Conservation (phyloP, 177 flowering plant species). For the Vitis hybrid region DNA sequence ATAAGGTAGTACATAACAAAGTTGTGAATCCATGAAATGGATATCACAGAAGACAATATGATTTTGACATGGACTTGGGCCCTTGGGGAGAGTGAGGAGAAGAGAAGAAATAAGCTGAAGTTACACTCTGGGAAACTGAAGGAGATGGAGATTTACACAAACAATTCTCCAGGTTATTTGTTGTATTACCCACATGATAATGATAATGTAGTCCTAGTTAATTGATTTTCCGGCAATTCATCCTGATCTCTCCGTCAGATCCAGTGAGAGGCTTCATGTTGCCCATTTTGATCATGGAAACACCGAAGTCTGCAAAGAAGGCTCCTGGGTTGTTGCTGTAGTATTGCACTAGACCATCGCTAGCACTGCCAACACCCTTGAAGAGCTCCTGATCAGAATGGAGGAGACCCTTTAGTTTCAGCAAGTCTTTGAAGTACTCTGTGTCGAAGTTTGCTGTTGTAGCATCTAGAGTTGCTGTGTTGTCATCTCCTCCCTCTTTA, state of each 20-base stretch:
- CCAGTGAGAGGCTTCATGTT: slow-evolving; percentile 22
- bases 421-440: slow-evolving; percentile 24
- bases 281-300: slow-evolving; percentile 27
- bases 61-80: no score
- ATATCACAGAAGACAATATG: no score
- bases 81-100: no score
- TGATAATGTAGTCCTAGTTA: not conserved
- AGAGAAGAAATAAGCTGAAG: no score
- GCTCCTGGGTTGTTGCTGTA: slow-evolving; percentile 15
- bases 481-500: slow-evolving; percentile 21
- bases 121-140: no score
- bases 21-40: no score
- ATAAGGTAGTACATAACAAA: no score
- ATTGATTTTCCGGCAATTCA: slow-evolving; percentile 11
- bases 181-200: no score
- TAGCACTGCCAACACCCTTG: slow-evolving; percentile 24
- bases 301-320: slow-evolving; percentile 27
- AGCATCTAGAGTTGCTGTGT: slow-evolving; percentile 25
- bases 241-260: slow-evolving; percentile 9
- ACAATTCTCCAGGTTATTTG: no score
- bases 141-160: no score
- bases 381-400: slow-evolving; percentile 47
- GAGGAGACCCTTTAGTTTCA: slow-evolving; percentile 31
- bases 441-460: slow-evolving; percentile 24
- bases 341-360: slow-evolving; percentile 23